Conservation (phyloP, 2,329 filamentous ascomycete species). For the Lasiodiplodia sp. region DNA sequence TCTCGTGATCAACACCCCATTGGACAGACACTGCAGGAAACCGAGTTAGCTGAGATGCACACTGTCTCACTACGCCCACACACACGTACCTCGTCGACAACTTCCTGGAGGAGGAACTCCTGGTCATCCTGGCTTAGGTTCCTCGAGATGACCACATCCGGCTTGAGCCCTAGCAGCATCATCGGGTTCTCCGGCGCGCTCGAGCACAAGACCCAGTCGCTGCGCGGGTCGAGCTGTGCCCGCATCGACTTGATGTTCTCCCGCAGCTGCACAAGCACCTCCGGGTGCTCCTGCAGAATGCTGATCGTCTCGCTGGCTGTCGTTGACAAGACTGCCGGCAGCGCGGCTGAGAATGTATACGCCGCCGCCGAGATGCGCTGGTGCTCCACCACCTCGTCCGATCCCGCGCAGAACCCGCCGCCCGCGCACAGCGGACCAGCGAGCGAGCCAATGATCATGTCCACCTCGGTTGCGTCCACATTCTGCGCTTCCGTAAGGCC, state of each 20-base stretch:
- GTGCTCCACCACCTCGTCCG: slow-evolving; percentile 90
- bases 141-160: slow-evolving; percentile 76
- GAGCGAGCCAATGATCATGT: slow-evolving; percentile 96
- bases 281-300: slow-evolving; percentile 84
- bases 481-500: slow-evolving; percentile 97
- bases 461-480: slow-evolving; percentile 88
- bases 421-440: slow-evolving; percentile 89
- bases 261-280: slow-evolving; percentile 77
- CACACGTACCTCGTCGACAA: slow-evolving; percentile 86
- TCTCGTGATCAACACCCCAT: slow-evolving; percentile 87
- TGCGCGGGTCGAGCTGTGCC: slow-evolving; percentile 86
- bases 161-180: slow-evolving; percentile 82
- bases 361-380: slow-evolving; percentile 91
- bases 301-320: slow-evolving; percentile 91
- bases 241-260: slow-evolving; percentile 89
- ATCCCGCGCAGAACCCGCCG: slow-evolving; percentile 94
- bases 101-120: slow-evolving; percentile 83
- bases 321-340: slow-evolving; percentile 93
- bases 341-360: slow-evolving; percentile 94
- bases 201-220: slow-evolving; percentile 88
- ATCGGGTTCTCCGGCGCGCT: slow-evolving; percentile 86
- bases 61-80: slow-evolving; percentile 30
- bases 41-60: slow-evolving; percentile 32
- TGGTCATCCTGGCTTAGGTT: slow-evolving; percentile 77
- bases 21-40: slow-evolving; percentile 72